Conservation (phyloP, 805 yeast species). For the Saccharomycopsis guyanensis region DNA sequence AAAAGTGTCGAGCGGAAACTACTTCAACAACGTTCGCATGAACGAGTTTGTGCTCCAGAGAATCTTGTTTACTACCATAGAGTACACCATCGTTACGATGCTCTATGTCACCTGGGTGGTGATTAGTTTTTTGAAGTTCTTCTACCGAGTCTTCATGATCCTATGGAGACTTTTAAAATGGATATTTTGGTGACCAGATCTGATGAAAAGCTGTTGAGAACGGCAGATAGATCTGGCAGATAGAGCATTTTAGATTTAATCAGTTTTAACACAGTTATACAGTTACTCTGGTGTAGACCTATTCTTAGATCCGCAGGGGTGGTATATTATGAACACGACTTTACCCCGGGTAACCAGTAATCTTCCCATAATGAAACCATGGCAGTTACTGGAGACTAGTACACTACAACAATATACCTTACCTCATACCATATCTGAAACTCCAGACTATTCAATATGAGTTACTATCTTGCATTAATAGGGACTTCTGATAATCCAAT, state of each 20-base stretch:
- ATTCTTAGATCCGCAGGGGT: no score
- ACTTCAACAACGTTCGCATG: background rate
- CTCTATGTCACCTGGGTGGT: slow-evolving; percentile 16
- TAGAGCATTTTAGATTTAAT: background rate
- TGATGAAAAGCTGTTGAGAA: background rate
- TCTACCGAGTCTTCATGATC: background rate
- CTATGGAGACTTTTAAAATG: slow-evolving; percentile 9
- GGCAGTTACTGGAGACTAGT: no score
- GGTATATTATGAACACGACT: no score
- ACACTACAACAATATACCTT: no score
- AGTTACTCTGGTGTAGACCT: no score
- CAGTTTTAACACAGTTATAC: no score
- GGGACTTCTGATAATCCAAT: slow-evolving; percentile 83
- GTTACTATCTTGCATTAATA: slow-evolving; percentile 83
- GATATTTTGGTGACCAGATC: slow-evolving; percentile 25
- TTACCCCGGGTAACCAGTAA: no score
- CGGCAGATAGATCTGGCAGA: background rate
- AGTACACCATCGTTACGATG: slow-evolving; percentile 14
- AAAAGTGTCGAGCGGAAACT: background rate
- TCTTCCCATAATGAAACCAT: no score
- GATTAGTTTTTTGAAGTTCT: slow-evolving; percentile 10
- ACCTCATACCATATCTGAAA: no score
- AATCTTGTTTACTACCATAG: slow-evolving; percentile 6
- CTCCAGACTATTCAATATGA: slow-evolving; percentile 37
- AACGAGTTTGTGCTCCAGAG: slow-evolving; percentile 8